phyloP scores from a whole-genome alignment of 257 asterid genomes.

The Fraxinus quadrangulata region DNA sequence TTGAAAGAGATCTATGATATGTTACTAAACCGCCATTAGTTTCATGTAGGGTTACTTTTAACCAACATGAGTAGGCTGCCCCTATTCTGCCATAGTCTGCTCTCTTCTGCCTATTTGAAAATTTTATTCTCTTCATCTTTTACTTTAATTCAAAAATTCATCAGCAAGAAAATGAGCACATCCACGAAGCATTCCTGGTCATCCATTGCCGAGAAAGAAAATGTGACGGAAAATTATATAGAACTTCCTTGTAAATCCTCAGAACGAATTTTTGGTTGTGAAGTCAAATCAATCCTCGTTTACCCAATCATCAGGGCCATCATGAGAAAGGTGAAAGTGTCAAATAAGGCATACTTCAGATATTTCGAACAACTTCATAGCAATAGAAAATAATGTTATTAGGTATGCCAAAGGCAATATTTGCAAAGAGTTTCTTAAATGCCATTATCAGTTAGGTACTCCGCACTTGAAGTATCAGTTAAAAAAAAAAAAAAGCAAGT shows the following conservation, averaged over 20 bases:
- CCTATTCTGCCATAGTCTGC: too few relatives aligned
- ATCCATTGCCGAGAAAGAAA: neutral
- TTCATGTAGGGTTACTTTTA: too few relatives aligned
- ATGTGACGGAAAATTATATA: neutral
- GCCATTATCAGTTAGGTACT: neutral
- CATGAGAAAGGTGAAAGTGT: neutral
- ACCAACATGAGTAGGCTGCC: too few relatives aligned
- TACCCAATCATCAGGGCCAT: neutral
- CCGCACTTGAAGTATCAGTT: neutral
- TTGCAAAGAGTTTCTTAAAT: neutral
- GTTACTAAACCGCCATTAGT: too few relatives aligned
- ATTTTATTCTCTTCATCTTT: neutral
- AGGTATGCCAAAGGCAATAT: neutral
- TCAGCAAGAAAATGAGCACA: neutral
- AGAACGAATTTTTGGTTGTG: neutral
- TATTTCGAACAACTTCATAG: neutral
- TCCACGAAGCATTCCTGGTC: neutral
- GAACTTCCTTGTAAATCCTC: neutral
- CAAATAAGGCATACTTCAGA: neutral
- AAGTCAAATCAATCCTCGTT: neutral
- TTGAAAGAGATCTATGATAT: too few relatives aligned
- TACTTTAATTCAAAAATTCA: neutral
- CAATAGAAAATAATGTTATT: neutral
- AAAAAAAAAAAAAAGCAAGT: neutral
- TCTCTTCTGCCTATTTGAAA: neutral